Conservation (phyloP, 2,329 filamentous ascomycete species). For the Dothideomycetidae sp. region DNA sequence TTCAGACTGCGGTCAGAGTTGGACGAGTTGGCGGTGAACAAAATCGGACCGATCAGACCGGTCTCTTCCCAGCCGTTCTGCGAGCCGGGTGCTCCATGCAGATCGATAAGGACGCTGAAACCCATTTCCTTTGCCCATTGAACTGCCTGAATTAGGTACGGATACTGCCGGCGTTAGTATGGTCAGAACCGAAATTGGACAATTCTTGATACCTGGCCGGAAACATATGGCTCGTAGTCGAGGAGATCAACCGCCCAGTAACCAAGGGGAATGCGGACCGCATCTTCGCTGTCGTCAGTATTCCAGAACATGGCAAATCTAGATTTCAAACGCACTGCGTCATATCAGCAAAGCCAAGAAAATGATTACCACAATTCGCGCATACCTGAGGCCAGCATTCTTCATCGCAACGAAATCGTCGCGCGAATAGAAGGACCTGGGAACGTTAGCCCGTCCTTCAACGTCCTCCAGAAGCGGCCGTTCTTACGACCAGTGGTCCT, state of each 20-base stretch:
- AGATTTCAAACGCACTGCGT: neutral
- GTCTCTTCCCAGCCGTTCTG: constrained; percentile 16
- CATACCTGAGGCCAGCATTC: constrained; percentile 12
- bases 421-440: constrained; percentile 13
- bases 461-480: too few relatives aligned
- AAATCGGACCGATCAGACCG: constrained; percentile 13
- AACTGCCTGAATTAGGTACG: constrained; percentile 43
- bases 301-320: neutral
- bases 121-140: constrained; percentile 16
- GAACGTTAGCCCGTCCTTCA: too few relatives aligned
- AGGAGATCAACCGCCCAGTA: constrained; percentile 33
- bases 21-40: constrained; percentile 13
- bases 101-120: constrained; percentile 16
- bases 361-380: constrained; percentile 1
- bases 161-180: constrained; percentile 22
- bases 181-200: too few relatives aligned
- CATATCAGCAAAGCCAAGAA: too few relatives aligned
- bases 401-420: constrained; percentile 16
- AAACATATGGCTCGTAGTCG: constrained; percentile 45
- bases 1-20: constrained; percentile 15
- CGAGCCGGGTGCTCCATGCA: constrained; percentile 16
- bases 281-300: constrained; percentile 5
- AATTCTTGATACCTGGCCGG: constrained; percentile 45
- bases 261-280: constrained; percentile 17
- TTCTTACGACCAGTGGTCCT: constrained; percentile 14